Base-by-base conservation (phyloP, 1,139 yeast species). In the Hansenula lynferdii region DNA sequence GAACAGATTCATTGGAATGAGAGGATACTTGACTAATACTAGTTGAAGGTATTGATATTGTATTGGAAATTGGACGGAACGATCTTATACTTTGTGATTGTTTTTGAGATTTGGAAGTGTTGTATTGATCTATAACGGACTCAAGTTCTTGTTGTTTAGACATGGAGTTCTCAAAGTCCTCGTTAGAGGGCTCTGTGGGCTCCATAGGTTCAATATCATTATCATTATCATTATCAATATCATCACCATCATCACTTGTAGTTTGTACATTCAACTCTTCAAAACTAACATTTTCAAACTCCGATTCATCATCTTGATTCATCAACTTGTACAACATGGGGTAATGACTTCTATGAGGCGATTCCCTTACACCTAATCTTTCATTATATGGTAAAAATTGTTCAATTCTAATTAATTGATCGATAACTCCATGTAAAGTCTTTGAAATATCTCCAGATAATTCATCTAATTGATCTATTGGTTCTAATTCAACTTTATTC, bases 331-430 rank as follows among this genome's bases (percentile, higher is more conserved):
- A 53, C 23, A 61, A 36, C 7, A 42, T 40, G 1, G 64, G 63
- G 40, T 57, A 62, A 44, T 57, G 62, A 3, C 38, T 29, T 26
- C 46, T 49, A 38, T 58, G 57, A 3, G 54, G 48, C 4, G 58
- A 51, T 11, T 38, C 41, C 2, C 36, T 30, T 1, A 54, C 42
- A 15, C 39, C 38, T 11, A 58, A 41, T 21, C 54, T 44, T 19
- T 54, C 60, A 12, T 46, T 41, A 12, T 35, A 44, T 1, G 60
- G 60, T 29, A 58, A 37, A 18, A 41, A 32, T 14, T 39, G n/a
- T 31, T 57, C 60, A 14, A 57, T 48, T 8, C 41, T 23, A 4
- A 16, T 23, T 10, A 28, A 28, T 22, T 22, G 22, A 6, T 19
- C 39, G 19, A 44, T 32, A 2, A 45, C 17, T 3, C 39, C 38